Percentiles rank a stretch among this genome's conserved stretches.
phyloP scores from a whole-genome alignment of 2,329 filamentous ascomycete species.

The Intubia oerlemansii region DNA sequence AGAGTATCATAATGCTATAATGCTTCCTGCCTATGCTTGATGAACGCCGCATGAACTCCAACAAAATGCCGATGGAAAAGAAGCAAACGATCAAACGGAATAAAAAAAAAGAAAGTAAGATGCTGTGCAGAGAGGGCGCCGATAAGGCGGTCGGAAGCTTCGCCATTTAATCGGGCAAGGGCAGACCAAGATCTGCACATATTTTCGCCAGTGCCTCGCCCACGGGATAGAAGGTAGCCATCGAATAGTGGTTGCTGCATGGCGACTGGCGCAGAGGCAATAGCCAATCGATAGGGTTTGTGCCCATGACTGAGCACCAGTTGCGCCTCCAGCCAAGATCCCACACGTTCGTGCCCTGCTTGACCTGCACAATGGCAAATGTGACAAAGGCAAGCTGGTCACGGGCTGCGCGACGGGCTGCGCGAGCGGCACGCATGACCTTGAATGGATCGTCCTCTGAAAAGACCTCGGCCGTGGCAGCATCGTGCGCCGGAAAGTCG shows the following conservation, averaged over 20 bases:
- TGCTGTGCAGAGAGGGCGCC: too few species aligned
- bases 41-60: too few species aligned
- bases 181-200: too few species aligned
- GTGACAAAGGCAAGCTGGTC: conserved; percentile 33
- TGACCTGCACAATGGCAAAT: conserved; percentile 61
- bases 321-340: conserved; percentile 51
- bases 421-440: background rate
- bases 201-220: too few species aligned
- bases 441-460: conserved; percentile 3
- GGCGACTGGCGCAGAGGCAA: conserved; percentile 58
- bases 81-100: too few species aligned
- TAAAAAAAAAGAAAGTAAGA: too few species aligned
- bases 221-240: too few species aligned
- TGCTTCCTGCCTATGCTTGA: too few species aligned
- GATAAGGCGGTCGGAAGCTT: too few species aligned
- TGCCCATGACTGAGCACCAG: conserved; percentile 62
- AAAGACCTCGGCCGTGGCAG: conserved; percentile 2
- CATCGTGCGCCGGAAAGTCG: background rate
- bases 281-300: conserved; percentile 52
- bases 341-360: conserved; percentile 67
- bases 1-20: too few species aligned
- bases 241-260: conserved; percentile 46
- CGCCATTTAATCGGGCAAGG: too few species aligned
- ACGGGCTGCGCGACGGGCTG: conserved; percentile 10
- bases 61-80: too few species aligned